These are phyloP conservation scores for Dioscorea zingiberensis DNA, from an alignment of 106 monocot genomes.

Conservation along the genomic window DNA sequence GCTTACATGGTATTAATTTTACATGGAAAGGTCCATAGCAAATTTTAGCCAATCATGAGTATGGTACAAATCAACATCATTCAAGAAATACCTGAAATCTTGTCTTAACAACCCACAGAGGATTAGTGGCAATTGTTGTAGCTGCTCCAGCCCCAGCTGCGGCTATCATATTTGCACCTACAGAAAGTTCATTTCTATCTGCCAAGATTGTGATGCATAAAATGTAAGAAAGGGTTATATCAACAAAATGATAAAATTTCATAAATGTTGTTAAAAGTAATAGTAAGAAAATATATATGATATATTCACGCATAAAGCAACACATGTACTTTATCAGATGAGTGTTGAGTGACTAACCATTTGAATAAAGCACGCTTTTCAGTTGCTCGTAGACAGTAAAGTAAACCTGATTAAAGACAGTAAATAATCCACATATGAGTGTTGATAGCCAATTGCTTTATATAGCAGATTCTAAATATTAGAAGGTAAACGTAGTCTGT, in stretches of 20 bases:
- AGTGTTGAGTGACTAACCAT: constrained; percentile 36
- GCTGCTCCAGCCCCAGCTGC: constrained; percentile 73
- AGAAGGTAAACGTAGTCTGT: too few relatives aligned
- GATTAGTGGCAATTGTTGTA: constrained; percentile 63
- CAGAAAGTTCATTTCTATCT: constrained; percentile 45
- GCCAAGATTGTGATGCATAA: not conserved
- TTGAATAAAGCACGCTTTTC: constrained; percentile 47
- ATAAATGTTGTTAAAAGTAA: not conserved
- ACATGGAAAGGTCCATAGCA: too few relatives aligned
- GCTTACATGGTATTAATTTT: too few relatives aligned
- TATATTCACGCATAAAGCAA: too few relatives aligned
- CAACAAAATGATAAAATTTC: not conserved
- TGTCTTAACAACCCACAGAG: constrained; percentile 82
- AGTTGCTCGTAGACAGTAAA: constrained; percentile 68
- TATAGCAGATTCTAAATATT: too few relatives aligned
- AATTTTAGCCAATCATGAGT: too few relatives aligned
- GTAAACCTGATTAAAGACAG: constrained; percentile 38
- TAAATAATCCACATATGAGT: too few relatives aligned
- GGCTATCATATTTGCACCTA: constrained; percentile 57
- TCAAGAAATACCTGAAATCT: constrained; percentile 53
- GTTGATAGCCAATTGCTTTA: too few relatives aligned
- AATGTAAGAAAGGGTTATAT: not conserved
- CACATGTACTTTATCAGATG: too few relatives aligned
- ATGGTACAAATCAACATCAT: too few relatives aligned
- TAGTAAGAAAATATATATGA: not conserved